These are phyloP conservation scores for Boletus semigastroideus DNA, from an alignment of 1,284 basidiomycete species.

Conservation along the genomic window DNA sequence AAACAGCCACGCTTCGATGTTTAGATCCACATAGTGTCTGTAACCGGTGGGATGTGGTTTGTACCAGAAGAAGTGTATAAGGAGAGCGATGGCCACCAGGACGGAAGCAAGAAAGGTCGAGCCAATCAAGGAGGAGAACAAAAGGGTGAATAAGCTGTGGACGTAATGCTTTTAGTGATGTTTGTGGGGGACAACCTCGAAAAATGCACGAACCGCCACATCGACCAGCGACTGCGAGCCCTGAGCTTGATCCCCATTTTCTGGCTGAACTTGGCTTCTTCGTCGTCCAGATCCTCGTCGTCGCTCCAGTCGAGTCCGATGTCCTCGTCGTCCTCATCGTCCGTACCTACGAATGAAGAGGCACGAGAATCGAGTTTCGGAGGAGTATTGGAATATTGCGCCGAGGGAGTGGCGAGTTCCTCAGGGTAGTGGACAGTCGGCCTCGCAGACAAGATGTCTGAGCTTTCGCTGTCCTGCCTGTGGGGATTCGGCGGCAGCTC, in stretches of 20 bases:
- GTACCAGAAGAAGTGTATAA: conserved; percentile 70
- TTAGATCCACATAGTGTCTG: conserved; percentile 60
- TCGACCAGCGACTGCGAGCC: conserved; percentile 44
- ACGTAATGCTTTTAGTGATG: conserved; percentile 4
- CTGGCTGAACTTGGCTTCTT: conserved; percentile 64
- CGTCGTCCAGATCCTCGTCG: conserved; percentile 69
- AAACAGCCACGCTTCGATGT: conserved; percentile 74
- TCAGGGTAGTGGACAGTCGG: conserved; percentile 57
- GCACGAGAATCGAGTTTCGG: conserved; percentile 39
- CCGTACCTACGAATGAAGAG: conserved; percentile 52
- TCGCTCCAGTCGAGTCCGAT: conserved; percentile 68
- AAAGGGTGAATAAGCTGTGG: conserved; percentile 53
- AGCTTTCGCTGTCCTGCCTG: conserved; percentile 12
- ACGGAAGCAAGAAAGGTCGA: conserved; percentile 63
- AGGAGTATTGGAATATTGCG: conserved; percentile 22
- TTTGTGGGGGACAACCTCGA: background rate
- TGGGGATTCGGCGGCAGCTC: conserved; percentile 4
- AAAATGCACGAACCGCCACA: conserved; percentile 48
- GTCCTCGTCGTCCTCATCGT: conserved; percentile 56
- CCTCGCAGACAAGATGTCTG: conserved; percentile 19
- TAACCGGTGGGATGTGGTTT: conserved; percentile 53
- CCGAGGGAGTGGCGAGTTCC: conserved; percentile 31
- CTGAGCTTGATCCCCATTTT: conserved; percentile 53
- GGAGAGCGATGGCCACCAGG: conserved; percentile 56
- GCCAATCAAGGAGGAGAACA: conserved; percentile 71